These are phyloP conservation scores for Neodidymelliopsis sp. DNA, from an alignment of 2,329 filamentous ascomycete species.

Conservation along the genomic window DNA sequence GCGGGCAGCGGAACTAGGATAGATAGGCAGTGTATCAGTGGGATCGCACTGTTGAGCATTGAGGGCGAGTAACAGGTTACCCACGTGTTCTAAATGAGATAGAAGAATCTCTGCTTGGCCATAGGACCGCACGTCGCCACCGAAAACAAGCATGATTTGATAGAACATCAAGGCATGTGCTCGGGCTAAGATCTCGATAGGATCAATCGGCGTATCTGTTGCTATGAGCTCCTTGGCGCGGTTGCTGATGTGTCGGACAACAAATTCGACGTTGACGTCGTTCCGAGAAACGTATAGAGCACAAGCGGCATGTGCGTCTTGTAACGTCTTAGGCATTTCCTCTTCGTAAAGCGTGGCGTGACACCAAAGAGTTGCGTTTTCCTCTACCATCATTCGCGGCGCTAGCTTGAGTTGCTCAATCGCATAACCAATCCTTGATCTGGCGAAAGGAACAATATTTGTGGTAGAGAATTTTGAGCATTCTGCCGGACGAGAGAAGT, in stretches of 20 bases:
- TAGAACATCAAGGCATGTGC: conserved; percentile 43
- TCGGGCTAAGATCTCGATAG: conserved; percentile 34
- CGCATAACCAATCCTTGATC: conserved; percentile 35
- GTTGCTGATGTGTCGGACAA: conserved; percentile 59
- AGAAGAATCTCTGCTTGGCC: conserved; percentile 27
- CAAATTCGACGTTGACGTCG: conserved; percentile 55
- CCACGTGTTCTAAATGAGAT: conserved; percentile 26
- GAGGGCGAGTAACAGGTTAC: conserved; percentile 10
- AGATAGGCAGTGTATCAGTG: conserved; percentile 45
- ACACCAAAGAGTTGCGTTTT: conserved; percentile 62
- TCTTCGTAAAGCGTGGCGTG: conserved; percentile 61
- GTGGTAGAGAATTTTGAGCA: conserved; percentile 9
- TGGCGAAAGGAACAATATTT: conserved; percentile 29
- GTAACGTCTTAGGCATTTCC: conserved; percentile 60
- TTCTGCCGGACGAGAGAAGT: neutral
- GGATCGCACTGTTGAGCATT: conserved; percentile 25
- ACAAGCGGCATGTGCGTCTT: conserved; percentile 63
- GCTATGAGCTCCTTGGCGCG: conserved; percentile 55
- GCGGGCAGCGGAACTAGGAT: conserved; percentile 45
- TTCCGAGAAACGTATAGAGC: conserved; percentile 62
- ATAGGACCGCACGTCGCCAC: conserved; percentile 31
- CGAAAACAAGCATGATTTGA: conserved; percentile 38
- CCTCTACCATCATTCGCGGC: conserved; percentile 54
- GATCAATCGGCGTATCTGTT: conserved; percentile 13
- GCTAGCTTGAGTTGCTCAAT: conserved; percentile 38